Conservation (phyloP, 768 basidiomycete genomes). For the Russula griseocarnosa region DNA sequence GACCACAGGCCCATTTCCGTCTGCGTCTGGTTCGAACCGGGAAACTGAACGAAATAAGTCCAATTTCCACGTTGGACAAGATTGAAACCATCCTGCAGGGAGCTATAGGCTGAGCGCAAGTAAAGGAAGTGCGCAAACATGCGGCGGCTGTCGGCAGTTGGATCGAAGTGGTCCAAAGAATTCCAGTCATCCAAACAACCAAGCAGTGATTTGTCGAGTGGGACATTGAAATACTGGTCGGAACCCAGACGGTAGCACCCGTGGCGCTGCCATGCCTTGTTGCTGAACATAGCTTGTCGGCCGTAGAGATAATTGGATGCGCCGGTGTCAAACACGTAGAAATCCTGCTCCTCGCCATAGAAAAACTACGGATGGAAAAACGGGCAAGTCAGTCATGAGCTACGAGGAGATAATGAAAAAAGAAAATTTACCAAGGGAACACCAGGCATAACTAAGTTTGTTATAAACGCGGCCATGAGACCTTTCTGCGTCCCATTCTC, state of each 20-base stretch:
- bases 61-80: slow-evolving; percentile 82
- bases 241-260: slow-evolving; percentile 91
- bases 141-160: slow-evolving; percentile 73
- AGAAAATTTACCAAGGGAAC: slow-evolving; percentile 59
- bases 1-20: slow-evolving; percentile 92
- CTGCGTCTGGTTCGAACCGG: slow-evolving; percentile 75
- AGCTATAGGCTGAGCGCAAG: slow-evolving; percentile 62
- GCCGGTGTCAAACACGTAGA: slow-evolving; percentile 84
- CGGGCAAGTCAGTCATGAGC: slow-evolving; percentile 21
- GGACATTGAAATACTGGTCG: slow-evolving; percentile 91
- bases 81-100: slow-evolving; percentile 83
- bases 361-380: slow-evolving; percentile 47
- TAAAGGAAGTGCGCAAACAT: slow-evolving; percentile 68
- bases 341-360: slow-evolving; percentile 91
- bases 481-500: slow-evolving; percentile 78
- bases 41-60: slow-evolving; percentile 73
- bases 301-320: slow-evolving; percentile 91
- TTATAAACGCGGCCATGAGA: slow-evolving; percentile 73
- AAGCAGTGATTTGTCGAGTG: slow-evolving; percentile 68
- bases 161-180: slow-evolving; percentile 91
- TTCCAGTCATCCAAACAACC: slow-evolving; percentile 92
- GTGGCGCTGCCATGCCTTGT: slow-evolving; percentile 86
- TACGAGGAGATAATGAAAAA: background rate
- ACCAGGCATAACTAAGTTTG: slow-evolving; percentile 80
- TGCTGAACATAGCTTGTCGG: slow-evolving; percentile 87